A percentile compares a stretch with the other conserved stretches of the same genome.
phyloP scores from a whole-genome alignment of 192 early-diverging fungal genomes.

The Helicostylum pulchrum region DNA sequence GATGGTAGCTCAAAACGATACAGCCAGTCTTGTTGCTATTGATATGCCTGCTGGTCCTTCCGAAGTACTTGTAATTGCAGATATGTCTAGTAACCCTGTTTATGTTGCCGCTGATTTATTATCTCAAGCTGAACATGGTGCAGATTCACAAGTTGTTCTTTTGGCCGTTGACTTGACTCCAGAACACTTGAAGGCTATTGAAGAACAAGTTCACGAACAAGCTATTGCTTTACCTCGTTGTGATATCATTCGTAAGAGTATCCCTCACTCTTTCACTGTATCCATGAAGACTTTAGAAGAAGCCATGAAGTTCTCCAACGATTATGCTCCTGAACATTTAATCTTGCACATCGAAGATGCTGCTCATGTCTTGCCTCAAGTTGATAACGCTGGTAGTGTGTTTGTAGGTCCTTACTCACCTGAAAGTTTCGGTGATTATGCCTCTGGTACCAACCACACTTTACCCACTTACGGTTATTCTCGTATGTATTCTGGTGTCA shows the following conservation, averaged over 20 bases:
- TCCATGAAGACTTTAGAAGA: conserved; percentile 65
- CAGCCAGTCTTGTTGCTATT: conserved; percentile 88
- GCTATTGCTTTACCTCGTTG: conserved; percentile 81
- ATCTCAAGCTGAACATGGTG: conserved; percentile 97
- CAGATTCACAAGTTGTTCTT: conserved; percentile 94
- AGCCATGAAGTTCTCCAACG: conserved; percentile 91
- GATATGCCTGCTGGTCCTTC: conserved; percentile 99
- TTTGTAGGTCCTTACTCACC: conserved; percentile 97
- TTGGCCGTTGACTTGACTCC: conserved; percentile 73
- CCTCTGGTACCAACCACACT: conserved; percentile 99
- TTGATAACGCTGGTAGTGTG: conserved; percentile 92
- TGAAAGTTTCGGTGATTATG: conserved; percentile 98
- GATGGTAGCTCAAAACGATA: conserved; percentile 94
- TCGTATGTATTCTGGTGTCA: conserved; percentile 97
- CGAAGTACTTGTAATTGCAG: conserved; percentile 98
- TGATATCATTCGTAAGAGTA: conserved; percentile 83
- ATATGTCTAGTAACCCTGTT: conserved; percentile 74
- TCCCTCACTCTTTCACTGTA: conserved; percentile 83
- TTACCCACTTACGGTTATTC: conserved; percentile 98
- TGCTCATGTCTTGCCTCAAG: conserved; percentile 53
- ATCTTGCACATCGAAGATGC: conserved; percentile 89
- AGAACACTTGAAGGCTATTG: conserved; percentile 70
- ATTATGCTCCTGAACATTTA: conserved; percentile 96
- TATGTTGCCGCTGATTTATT: conserved; percentile 96
- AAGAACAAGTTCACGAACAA: conserved; percentile 78